Evolutionary conservation across 441 rosid genomes (phyloP).

Genomic region (Jatropha podagrica): DNA sequence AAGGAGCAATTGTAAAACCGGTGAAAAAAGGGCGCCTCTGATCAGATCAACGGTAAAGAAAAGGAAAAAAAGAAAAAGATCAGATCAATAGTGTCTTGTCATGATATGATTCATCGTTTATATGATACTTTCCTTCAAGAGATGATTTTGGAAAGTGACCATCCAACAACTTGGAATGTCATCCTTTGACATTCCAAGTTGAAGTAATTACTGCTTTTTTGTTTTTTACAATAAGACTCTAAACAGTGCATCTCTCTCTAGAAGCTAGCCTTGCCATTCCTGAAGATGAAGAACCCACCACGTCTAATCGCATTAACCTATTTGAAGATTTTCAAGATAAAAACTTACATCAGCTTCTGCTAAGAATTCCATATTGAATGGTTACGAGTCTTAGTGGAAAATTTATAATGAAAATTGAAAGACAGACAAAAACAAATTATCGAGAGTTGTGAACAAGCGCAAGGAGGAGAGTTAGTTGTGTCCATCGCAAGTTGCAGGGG

Average conservation of each 20-base stretch:
- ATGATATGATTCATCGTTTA: conserved; percentile 17
- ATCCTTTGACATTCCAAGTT: not conserved
- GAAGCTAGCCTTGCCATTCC: not conserved
- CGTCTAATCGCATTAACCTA: conserved; percentile 18
- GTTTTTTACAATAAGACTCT: not conserved
- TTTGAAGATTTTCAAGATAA: conserved; percentile 14
- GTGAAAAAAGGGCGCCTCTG: not conserved
- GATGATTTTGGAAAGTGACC: conserved; percentile 8
- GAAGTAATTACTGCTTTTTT: not conserved
- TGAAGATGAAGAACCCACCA: conserved; percentile 12
- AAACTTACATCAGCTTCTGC: conserved; percentile 20
- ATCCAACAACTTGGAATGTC: not conserved
- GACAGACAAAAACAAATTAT: not conserved
- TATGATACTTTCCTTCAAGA: not conserved
- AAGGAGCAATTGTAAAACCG: too few relatives aligned
- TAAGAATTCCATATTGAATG: conserved; percentile 18
- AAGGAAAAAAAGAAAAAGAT: not conserved
- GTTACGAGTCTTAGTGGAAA: not conserved
- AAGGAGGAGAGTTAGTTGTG: not conserved
- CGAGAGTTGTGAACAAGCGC: not conserved
- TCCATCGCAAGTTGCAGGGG: too few relatives aligned
- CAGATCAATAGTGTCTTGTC: not conserved
- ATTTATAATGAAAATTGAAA: not conserved
- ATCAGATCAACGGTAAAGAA: too few relatives aligned
- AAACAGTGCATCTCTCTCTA: conserved; percentile 5